Base-by-base conservation (phyloP, 352 stramenopile genomes). In the Thalassiosira livingstoniorum region DNA sequence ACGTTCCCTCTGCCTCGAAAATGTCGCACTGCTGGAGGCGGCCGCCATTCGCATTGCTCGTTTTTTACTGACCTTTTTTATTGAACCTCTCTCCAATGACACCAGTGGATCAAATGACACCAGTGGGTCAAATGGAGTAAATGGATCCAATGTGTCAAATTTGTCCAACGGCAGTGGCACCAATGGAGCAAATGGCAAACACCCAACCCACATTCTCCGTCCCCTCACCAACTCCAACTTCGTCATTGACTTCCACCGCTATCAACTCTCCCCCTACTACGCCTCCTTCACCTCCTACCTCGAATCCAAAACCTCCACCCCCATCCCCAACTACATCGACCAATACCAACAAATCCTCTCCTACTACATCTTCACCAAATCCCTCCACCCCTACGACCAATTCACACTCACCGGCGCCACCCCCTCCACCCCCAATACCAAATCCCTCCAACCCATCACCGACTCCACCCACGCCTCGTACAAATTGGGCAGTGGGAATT, bases 201-300 rank as follows among this genome's bases (percentile, higher is more conserved):
- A n/a, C n/a, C 71, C 85, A 25, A 37, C 37, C 39, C 75, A 74
- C 39, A 57, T 87, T 47, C 32, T 89, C 25, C 74, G 85, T 11
- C 85, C 85, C 15, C 78, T 86, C 32, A 91, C 85, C 62, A 91
- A 91, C 62, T 86, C 57, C 64, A 91, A 91, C 63, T 87, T 91
- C 42, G 75, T 91, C 35, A 60, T 88, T 11, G 85, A 91, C 60
- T 91, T 91, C 67, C 63, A 83, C 63, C 78, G 82, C 0, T 91
- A 86, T 67, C 37, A 37, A 61, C 29, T 80, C 21, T 87, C 85
- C 23, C 62, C 69, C 1, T 91, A 91, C 61, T 89, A 82, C 51
- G 37, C 7, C 15, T 45, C 75, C 37, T 83, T 89, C 58, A 68
- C 79, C 0, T 75, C 62, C 35, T 91, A 89, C 70, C 51, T 91